These are phyloP conservation scores for Sugiyamaella valdiviana DNA, from an alignment of 805 yeast species.

Conservation along the genomic window DNA sequence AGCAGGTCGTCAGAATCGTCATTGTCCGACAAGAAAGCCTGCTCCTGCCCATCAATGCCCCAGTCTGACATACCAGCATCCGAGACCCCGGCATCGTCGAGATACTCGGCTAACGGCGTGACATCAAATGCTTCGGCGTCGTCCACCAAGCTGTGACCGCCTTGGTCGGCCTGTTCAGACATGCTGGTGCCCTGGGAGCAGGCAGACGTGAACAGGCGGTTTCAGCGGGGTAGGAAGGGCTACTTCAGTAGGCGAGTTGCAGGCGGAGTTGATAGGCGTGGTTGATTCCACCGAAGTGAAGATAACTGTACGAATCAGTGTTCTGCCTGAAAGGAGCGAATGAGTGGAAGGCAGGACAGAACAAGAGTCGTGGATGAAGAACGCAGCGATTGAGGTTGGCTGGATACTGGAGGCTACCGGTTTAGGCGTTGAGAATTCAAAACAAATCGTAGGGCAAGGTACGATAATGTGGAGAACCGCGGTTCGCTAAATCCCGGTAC, in stretches of 20 bases:
- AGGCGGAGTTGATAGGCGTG: neutral
- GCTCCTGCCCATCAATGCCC: constrained; percentile 27
- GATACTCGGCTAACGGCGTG: constrained; percentile 29
- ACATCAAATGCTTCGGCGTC: constrained; percentile 22
- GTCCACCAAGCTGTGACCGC: neutral
- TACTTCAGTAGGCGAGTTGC: no score
- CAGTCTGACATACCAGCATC: constrained; percentile 28
- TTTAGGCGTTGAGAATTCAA: neutral
- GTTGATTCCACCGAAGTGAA: no score
- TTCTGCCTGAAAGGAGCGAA: neutral
- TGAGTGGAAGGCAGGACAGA: neutral
- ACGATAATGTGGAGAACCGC: neutral
- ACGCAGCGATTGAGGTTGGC: neutral
- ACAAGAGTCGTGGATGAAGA: neutral
- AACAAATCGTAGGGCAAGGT: neutral
- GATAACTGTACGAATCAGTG: no score
- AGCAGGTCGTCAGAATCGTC: neutral
- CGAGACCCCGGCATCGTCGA: constrained; percentile 13
- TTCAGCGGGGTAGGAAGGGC: no score
- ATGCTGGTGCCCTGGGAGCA: neutral
- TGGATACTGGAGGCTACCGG: neutral
- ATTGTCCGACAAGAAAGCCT: neutral
- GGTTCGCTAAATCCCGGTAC: no score
- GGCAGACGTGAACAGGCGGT: neutral
- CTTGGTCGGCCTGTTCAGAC: neutral